These are phyloP conservation scores for Salix suchowensis DNA, from an alignment of 345 rosid genomes.

Conservation along the genomic window DNA sequence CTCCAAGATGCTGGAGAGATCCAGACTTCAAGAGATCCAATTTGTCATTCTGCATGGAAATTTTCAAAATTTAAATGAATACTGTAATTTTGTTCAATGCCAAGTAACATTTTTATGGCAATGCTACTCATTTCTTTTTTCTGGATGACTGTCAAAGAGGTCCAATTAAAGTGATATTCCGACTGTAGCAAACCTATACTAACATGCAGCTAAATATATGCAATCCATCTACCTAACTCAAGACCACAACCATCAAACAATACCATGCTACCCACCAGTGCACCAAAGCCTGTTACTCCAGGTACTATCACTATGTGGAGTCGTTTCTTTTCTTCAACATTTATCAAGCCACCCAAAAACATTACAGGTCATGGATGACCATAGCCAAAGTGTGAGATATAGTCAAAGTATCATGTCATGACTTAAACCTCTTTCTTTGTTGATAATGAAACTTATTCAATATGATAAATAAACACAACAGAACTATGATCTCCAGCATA, in stretches of 20 bases:
- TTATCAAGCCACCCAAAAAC: too few species aligned
- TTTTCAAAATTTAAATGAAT: background rate
- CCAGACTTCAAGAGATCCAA: slow-evolving; percentile 80
- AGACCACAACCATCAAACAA: background rate
- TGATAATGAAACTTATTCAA: background rate
- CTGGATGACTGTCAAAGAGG: background rate
- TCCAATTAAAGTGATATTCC: background rate
- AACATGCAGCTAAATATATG: background rate
- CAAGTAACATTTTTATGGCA: background rate
- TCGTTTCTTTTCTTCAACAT: background rate
- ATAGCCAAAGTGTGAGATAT: background rate
- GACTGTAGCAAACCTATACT: background rate
- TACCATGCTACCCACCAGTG: background rate
- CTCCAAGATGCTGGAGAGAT: slow-evolving; percentile 97
- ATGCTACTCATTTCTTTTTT: background rate
- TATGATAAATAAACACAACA: background rate
- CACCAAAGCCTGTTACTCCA: background rate
- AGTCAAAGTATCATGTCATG: background rate
- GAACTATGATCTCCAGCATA: background rate
- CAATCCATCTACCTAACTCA: background rate
- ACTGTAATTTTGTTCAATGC: background rate
- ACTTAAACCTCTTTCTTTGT: background rate
- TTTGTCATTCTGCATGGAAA: slow-evolving; percentile 75
- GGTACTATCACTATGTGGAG: background rate
- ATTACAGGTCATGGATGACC: too few species aligned